Evolutionary conservation across 2,329 filamentous ascomycete genomes (phyloP).

Genomic region (Fusarium abutilonis): DNA sequence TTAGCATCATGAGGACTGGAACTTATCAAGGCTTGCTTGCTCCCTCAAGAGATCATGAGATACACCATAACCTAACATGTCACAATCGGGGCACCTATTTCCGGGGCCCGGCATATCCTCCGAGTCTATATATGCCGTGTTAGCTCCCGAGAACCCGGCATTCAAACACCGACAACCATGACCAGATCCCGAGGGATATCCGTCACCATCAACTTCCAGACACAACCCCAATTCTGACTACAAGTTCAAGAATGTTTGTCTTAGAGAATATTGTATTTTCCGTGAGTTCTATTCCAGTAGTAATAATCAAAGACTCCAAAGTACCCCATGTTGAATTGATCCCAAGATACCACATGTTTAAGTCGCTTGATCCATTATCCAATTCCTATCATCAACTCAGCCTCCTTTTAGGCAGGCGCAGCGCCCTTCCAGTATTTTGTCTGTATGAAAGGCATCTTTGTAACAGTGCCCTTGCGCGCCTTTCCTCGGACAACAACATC

Average conservation of each 20-base stretch:
- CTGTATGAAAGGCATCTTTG: constrained; percentile 89
- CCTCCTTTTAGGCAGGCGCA: constrained; percentile 18
- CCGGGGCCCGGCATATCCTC: constrained; percentile 1
- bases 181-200: constrained; percentile 4
- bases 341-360: constrained; percentile 22
- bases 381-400: neutral
- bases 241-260: neutral
- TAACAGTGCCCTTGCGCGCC: constrained; percentile 76
- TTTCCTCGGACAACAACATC: constrained; percentile 81
- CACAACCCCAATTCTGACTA: neutral
- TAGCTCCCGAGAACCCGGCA: neutral
- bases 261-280: constrained; percentile 11
- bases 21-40: neutral
- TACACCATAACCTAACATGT: neutral
- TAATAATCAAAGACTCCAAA: constrained; percentile 22
- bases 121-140: constrained; percentile 4
- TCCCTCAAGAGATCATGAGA: neutral
- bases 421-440: constrained; percentile 72
- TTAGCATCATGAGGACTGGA: neutral
- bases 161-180: constrained; percentile 3
- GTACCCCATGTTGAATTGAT: constrained; percentile 33
- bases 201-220: neutral
- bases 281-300: constrained; percentile 9
- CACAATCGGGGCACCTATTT: neutral
- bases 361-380: constrained; percentile 24